Conservation (phyloP, 2,329 filamentous ascomycete genomes). For the Capronia coronata region DNA sequence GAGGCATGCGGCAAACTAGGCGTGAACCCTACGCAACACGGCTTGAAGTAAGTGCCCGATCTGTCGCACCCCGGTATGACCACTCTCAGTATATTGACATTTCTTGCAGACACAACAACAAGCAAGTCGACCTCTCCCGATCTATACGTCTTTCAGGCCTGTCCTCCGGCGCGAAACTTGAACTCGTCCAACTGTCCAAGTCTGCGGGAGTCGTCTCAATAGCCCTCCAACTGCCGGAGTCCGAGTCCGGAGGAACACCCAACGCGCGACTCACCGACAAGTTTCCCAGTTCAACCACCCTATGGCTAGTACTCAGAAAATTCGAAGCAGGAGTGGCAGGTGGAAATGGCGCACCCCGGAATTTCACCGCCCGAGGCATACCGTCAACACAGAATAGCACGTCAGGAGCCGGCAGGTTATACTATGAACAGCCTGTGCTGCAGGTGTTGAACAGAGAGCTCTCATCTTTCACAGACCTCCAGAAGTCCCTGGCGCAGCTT, state of each 20-base stretch:
- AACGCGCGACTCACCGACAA: conserved; percentile 71
- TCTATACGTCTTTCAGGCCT: conserved; percentile 79
- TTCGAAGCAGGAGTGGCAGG: conserved; percentile 73
- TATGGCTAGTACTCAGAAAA: conserved; percentile 85
- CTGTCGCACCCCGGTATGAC: not conserved
- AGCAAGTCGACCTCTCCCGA: conserved; percentile 74
- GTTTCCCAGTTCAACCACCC: conserved; percentile 75
- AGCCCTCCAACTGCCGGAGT: conserved; percentile 74
- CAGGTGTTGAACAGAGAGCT: conserved; percentile 78
- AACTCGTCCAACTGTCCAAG: conserved; percentile 79
- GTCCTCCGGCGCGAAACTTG: conserved; percentile 77
- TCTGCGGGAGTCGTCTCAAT: conserved; percentile 81
- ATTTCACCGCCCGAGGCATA: conserved; percentile 78
- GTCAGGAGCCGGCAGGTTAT: conserved; percentile 64
- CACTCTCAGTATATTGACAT: conserved; percentile 5
- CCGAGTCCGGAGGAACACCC: conserved; percentile 57
- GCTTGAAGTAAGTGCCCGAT: conserved; percentile 65
- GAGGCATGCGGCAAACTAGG: conserved; percentile 82
- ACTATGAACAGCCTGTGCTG: conserved; percentile 80
- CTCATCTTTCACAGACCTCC: conserved; percentile 69
- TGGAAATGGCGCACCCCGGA: conserved; percentile 53
- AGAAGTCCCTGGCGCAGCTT: conserved; percentile 80
- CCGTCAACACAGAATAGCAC: conserved; percentile 53
- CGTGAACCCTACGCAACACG: conserved; percentile 64
- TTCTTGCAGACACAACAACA: conserved; percentile 64